Base-by-base conservation (phyloP, 257 asterid species). In the Verbena officinalis region DNA sequence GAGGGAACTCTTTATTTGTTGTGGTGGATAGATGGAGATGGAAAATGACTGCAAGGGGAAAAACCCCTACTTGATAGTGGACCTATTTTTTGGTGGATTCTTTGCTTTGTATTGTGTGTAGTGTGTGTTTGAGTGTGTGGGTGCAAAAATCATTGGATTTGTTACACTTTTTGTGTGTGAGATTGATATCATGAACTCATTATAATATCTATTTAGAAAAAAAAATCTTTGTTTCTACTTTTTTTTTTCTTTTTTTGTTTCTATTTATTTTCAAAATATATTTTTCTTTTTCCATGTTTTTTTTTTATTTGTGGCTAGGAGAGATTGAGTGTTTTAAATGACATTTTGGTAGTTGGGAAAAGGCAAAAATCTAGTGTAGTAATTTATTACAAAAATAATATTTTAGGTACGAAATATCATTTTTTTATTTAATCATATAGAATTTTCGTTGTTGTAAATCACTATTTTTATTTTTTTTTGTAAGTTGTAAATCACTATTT, bases 21-120 rank as follows among this genome's bases (percentile, higher is more conserved):
- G 66, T 65, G 77, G 81, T 49, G 80, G 73, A 62, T 59, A 64
- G 65, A 43, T 65, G 50, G 48, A 65, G 74, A 77, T 67, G 74
- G 77, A 40, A 80, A 80, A 77, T 65, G 79, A 58, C 75, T 58
- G 70, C 59, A 4, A 46, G 34, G 55, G 52, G 51, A 58, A 10
- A 69, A 80, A 70, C 61, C 78, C 82, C 76, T 69, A 67, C 61
- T 36, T 64, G 43, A 23, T 46, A 42, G 70, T 30, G 40, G 62
- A 70, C 50, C 60, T 67, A 64, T 67, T n/a, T 50, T 67, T 56
- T 59, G 64, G 55, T 65, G 50, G 72, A 72, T 72, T 57, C 69
- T 69, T 43, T 75, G 64, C 63, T 64, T 57, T 19, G 68, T 21
- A 65, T 46, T 49, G 56, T 44, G 53, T 30, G 73, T 55, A 4